phyloP scores from a whole-genome alignment of 1,284 basidiomycete genomes.

The Austropuccinia psidii region DNA sequence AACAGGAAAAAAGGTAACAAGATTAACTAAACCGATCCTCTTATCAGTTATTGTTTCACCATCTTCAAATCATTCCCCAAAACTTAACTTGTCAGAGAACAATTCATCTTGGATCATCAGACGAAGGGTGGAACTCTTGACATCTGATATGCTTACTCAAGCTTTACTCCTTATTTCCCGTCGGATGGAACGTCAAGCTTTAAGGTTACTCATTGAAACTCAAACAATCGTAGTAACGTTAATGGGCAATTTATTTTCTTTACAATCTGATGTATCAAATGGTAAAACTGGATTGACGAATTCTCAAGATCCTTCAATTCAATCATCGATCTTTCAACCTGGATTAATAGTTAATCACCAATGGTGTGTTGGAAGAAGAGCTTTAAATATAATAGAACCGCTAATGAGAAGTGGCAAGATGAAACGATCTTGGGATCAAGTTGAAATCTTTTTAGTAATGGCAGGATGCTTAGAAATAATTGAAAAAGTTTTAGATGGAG shows the following conservation, averaged over 20 bases:
- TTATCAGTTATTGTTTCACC: conserved; percentile 80
- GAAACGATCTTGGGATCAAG: conserved; percentile 63
- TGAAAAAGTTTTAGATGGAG: conserved; percentile 69
- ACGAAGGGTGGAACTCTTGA: conserved; percentile 84
- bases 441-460: conserved; percentile 38
- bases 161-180: conserved; percentile 78
- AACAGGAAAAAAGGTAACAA: conserved; percentile 67
- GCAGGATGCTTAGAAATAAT: conserved; percentile 68
- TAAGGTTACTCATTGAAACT: conserved; percentile 78
- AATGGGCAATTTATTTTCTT: conserved; percentile 55
- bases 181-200: conserved; percentile 75
- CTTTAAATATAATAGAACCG: conserved; percentile 65
- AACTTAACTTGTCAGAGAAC: conserved; percentile 52
- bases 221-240: conserved; percentile 75
- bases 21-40: conserved; percentile 76
- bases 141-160: conserved; percentile 88
- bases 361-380: conserved; percentile 44
- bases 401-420: conserved; percentile 53
- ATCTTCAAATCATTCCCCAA: conserved; percentile 26
- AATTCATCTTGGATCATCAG: conserved; percentile 81
- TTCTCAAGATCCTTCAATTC: neutral
- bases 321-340: conserved; percentile 8
- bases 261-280: conserved; percentile 50
- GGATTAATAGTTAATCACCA: conserved; percentile 48
- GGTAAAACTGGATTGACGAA: conserved; percentile 49